Percentiles rank a stretch among this genome's conserved stretches.
Evolutionary conservation across 257 asterid species (phyloP).

Genomic region (Solanum sitiens): DNA sequence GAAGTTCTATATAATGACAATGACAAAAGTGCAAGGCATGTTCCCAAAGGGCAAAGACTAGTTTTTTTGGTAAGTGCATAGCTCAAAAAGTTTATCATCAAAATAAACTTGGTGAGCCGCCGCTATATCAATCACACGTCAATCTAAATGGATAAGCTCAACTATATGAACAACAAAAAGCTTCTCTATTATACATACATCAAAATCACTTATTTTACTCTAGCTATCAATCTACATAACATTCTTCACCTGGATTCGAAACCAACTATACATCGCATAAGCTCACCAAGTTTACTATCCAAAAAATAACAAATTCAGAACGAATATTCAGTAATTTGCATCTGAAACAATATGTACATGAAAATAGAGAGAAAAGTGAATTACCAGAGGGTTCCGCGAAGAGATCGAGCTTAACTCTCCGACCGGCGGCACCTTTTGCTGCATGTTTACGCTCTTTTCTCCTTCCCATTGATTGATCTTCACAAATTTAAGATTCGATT

Average conservation of each 20-base stretch:
- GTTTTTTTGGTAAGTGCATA: neutral
- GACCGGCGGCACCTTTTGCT: conserved; percentile 50
- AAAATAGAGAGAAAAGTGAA: neutral
- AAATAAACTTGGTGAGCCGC: neutral
- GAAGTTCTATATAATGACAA: neutral
- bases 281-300: neutral
- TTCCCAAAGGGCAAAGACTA: neutral
- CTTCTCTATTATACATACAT: neutral
- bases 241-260: neutral
- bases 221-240: neutral
- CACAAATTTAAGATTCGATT: neutral
- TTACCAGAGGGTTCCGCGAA: conserved; percentile 94
- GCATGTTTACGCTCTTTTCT: conserved; percentile 92
- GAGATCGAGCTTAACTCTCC: conserved; percentile 89
- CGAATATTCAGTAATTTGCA: neutral
- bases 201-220: neutral
- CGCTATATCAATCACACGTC: neutral
- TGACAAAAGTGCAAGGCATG: neutral
- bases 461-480: conserved; percentile 53
- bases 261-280: neutral
- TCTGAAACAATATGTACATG: neutral
- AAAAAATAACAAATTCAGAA: neutral
- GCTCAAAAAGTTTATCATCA: neutral
- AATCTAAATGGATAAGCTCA: neutral
- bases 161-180: neutral